These are phyloP conservation scores for Tricholoma furcatifolium DNA, from an alignment of 768 basidiomycete species.

Conservation along the genomic window DNA sequence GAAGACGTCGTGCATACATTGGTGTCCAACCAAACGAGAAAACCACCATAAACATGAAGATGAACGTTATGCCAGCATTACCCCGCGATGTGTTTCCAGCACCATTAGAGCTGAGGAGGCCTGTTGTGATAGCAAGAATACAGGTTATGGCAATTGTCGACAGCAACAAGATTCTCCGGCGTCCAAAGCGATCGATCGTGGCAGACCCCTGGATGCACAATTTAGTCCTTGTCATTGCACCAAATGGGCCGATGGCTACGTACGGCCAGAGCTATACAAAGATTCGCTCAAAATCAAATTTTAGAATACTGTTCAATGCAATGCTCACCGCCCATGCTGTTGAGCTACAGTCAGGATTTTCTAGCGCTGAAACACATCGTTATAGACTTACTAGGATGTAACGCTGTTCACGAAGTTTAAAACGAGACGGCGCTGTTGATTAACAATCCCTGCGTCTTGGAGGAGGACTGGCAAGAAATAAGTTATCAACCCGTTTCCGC, in stretches of 20 bases:
- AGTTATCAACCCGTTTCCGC: slow-evolving; percentile 49
- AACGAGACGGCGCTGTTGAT: slow-evolving; percentile 38
- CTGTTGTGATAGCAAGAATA: slow-evolving; percentile 46
- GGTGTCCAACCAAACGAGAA: slow-evolving; percentile 59
- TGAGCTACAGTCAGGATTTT: not conserved
- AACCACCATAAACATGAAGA: slow-evolving; percentile 49
- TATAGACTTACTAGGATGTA: slow-evolving; percentile 40
- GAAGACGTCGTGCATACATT: slow-evolving; percentile 31
- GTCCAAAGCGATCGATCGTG: slow-evolving; percentile 47
- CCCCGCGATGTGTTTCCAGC: slow-evolving; percentile 34
- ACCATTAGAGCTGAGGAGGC: slow-evolving; percentile 37
- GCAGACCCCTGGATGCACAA: slow-evolving; percentile 35
- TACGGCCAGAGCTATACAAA: slow-evolving; percentile 2
- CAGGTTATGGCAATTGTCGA: slow-evolving; percentile 34
- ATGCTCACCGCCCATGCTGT: slow-evolving; percentile 35
- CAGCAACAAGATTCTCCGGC: slow-evolving; percentile 42
- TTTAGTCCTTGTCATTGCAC: not conserved
- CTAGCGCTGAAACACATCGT: not conserved
- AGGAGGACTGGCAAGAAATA: slow-evolving; percentile 48
- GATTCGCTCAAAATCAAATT: not conserved
- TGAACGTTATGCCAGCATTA: slow-evolving; percentile 53
- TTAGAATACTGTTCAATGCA: not conserved
- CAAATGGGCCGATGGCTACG: not conserved
- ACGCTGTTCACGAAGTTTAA: slow-evolving; percentile 53
- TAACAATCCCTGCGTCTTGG: slow-evolving; percentile 46